Evolutionary conservation across 768 basidiomycete species (phyloP), one percentile per base, ranked within the genome.

Genomic region (Sporobolomyces phaffii): DNA sequence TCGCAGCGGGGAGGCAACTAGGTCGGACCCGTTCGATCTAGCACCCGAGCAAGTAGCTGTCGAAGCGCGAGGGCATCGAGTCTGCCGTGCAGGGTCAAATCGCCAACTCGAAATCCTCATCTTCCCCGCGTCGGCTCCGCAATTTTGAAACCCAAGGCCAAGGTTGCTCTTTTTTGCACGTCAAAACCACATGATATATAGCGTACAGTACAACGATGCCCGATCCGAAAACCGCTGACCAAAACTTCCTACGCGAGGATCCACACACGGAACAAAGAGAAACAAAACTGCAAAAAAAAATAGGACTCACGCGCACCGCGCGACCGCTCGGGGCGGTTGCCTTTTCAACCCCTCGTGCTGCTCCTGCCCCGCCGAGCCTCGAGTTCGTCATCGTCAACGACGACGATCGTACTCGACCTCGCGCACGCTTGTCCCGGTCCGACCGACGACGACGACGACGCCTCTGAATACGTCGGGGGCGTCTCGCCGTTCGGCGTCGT

Each of bases 401-500:
- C 44, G 13, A 29, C 45, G 14, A 33, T 22, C 9, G 15, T 43
- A n/a, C 47, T 22, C 22, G 53, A 38, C 20, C 36, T 7, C 5
- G 28, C 41, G 9, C 43, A 24, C 40, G 38, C 9, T 38, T 9
- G 38, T 9, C n/a, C n/a, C n/a, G n/a, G n/a, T n/a, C n/a, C n/a
- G n/a, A n/a, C n/a, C n/a, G n/a, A n/a, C n/a, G n/a, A n/a, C n/a
- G n/a, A 9, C 20, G 5, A 34, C n/a, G 64, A 56, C 8, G 63
- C 78, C 26, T 79, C 77, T 0, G 75, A 77, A 75, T 92, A 91
- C n/a, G 84, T 80, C 5, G 93, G 93, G 0, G 93, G 92, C 11
- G 83, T 83, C 76, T 96, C 91, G 10, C 92, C 92, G 20, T 81
- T 80, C 73, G 88, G 86, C 51, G 83, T 87, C 76, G 88, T 88